Base-by-base conservation (phyloP, 768 basidiomycete genomes). In the Kwoniella sp. region DNA sequence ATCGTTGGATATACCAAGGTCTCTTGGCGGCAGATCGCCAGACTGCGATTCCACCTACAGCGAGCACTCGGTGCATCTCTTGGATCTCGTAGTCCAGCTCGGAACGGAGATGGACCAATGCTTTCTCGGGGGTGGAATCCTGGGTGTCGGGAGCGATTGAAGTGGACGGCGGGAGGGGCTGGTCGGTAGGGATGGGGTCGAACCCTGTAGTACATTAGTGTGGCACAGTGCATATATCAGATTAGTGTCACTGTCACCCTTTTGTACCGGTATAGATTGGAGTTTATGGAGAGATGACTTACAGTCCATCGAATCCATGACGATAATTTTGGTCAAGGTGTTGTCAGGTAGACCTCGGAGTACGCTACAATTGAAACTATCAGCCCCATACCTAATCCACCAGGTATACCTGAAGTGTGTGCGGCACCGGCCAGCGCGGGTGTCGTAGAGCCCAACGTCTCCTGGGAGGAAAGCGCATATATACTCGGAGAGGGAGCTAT, bases 1-100 rank as follows among this genome's bases (percentile, higher is more conserved):
- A 88, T 21, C 85, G 78, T 61, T 84, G 80, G 50, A 83, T 84
- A 74, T 88, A 88, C 88, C 88, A 88, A 4, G 88, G 88, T 56
- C 82, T 78, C 71, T 84, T 85, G 1, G 84, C 85, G 0, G 87
- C 88, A 13, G 85, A 86, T 0, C 89, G 82, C 86, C 86, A 89
- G 59, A 88, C 84, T 2, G 88, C 84, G 57, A 84, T 81, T 0
- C 89, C 89, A 0, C 85, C 86, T 0, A 82, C 76, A 0, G 83
- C 80, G n/a, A 88, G 76, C 1, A 86, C 87, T 1, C 87, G 82
- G 54, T 82, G 80, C 50, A 88, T 82, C 67, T 88, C 84, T 1
- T 74, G 69, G 21, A 87, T 82, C 72, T 89, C 87, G 36, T 83
- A 82, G 36, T 86, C 83, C 9, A 84, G 83, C 40, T 84, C 83